Percentiles rank a stretch among this genome's conserved stretches.
Conservation (phyloP, 495 filamentous ascomycete species). For the Jackrogersella minutella region DNA sequence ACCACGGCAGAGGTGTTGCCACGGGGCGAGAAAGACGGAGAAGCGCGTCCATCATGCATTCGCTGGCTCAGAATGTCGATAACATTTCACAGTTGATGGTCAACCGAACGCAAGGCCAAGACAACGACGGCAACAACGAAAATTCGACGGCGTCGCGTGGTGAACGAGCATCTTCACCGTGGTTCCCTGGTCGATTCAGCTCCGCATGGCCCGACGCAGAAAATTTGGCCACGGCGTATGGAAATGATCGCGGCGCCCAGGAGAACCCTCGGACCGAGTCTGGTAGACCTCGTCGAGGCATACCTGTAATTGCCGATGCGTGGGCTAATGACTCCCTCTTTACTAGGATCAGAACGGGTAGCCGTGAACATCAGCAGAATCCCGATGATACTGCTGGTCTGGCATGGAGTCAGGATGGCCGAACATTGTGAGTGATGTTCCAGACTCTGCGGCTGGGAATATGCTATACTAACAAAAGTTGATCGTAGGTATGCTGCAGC, state of each 20-base stretch:
- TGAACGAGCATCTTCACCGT: constrained; percentile 27
- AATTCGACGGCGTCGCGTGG: constrained; percentile 25
- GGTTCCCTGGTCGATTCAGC: constrained; percentile 15
- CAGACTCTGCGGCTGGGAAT: not conserved
- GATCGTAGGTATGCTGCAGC: constrained; percentile 72
- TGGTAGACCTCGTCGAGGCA: constrained; percentile 35
- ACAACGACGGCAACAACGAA: constrained; percentile 6
- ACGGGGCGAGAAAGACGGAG: constrained; percentile 32
- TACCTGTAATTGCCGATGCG: constrained; percentile 41
- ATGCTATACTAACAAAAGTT: constrained; percentile 23
- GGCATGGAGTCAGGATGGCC: constrained; percentile 74
- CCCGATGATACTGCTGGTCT: constrained; percentile 69
- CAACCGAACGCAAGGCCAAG: constrained; percentile 24
- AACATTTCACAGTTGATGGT: constrained; percentile 23
- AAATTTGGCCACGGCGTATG: constrained; percentile 43
- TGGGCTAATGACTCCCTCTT: constrained; percentile 39
- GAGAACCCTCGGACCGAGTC: constrained; percentile 31
- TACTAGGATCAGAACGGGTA: constrained; percentile 36
- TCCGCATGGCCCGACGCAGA: constrained; percentile 49
- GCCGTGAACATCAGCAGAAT: constrained; percentile 45
- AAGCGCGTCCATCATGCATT: constrained; percentile 37
- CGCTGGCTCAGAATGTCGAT: constrained; percentile 36
- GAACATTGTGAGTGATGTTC: constrained; percentile 67
- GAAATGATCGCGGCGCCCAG: constrained; percentile 18
- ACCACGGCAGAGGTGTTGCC: constrained; percentile 38